A percentile compares a stretch with the other conserved stretches of the same genome.
Conservation (phyloP, 2,329 filamentous ascomycete species). For the Cladosporium colombiae region DNA sequence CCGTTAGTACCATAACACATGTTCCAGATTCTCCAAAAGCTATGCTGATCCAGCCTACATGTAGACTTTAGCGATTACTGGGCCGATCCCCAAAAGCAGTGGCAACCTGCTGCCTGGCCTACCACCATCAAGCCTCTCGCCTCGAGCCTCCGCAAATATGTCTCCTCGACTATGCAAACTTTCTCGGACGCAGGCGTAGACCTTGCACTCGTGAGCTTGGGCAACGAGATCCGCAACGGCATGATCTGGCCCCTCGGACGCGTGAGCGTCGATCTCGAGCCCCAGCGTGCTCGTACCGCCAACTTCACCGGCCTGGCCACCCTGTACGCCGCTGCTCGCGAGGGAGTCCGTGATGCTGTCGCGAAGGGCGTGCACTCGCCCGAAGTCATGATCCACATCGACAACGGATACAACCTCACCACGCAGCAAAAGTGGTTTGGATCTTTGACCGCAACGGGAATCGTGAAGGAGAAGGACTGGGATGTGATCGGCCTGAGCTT, state of each 20-base stretch:
- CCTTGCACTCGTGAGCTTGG: constrained; percentile 44
- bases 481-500: constrained; percentile 33
- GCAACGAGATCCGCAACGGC: constrained; percentile 43
- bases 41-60: neutral
- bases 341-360: constrained; percentile 37
- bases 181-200: constrained; percentile 44
- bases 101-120: constrained; percentile 39
- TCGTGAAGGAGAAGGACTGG: constrained; percentile 33
- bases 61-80: constrained; percentile 35
- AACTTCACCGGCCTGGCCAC: constrained; percentile 40
- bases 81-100: constrained; percentile 42
- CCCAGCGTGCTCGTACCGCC: constrained; percentile 33
- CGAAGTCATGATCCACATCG: constrained; percentile 40
- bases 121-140: constrained; percentile 35
- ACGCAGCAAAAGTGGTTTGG: constrained; percentile 37
- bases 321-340: constrained; percentile 34
- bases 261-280: constrained; percentile 40
- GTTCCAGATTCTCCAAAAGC: neutral
- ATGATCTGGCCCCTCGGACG: constrained; percentile 42
- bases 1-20: constrained; percentile 13
- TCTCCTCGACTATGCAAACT: constrained; percentile 40
- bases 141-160: constrained; percentile 38
- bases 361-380: constrained; percentile 34
- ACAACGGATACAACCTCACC: constrained; percentile 37
- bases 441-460: constrained; percentile 33